Evolutionary conservation across 108 stramenopile species (phyloP), one percentile per base, ranked within the genome.

Genomic region (Cyclotella choctawhatcheeana): DNA sequence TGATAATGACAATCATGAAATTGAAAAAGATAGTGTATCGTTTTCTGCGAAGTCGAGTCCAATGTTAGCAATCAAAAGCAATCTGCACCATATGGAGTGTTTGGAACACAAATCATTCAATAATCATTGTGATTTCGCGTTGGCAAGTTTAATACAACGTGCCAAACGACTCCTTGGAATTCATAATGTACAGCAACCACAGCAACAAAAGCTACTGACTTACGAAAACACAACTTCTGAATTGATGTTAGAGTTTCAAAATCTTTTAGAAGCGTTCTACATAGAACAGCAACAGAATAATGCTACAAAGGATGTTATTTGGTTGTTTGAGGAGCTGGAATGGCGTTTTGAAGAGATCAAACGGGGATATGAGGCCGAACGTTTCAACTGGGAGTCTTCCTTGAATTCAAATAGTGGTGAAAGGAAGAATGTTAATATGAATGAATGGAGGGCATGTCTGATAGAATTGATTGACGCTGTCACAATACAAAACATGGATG

Each of bases 281-380:
- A 24, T 33, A 0, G 76, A 77, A 50, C 75, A 69, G 33, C 44
- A 35, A 24, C 20, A 45, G 16, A 64, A 58, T 43, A 22, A 25
- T 20, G 48, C 29, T 14, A 67, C 47, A 12, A 45, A 58, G 22
- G 76, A 77, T 51, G 35, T 70, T 7, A 6, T 71, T 30, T 77
- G 76, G 76, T 40, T 77, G 20, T 64, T 77, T 55, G 62, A 51
- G 24, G 69, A 77, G 27, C 54, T 77, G 33, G 61, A 65, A 44
- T 77, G 62, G 69, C 40, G 76, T n/a, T 77, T 69, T 59, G 76
- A 69, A 18, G 76, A 77, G 24, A 77, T 77, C 10, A 27, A 43
- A n/a, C 44, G 60, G 0, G 69, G 47, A 1, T 64, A 30, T 22
- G 71, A 62, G 14, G n/a, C 17, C 8, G 37, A 62, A 24, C 30